Evolutionary conservation across 345 rosid species (phyloP).

Genomic region (Rhizophora apiculata): DNA sequence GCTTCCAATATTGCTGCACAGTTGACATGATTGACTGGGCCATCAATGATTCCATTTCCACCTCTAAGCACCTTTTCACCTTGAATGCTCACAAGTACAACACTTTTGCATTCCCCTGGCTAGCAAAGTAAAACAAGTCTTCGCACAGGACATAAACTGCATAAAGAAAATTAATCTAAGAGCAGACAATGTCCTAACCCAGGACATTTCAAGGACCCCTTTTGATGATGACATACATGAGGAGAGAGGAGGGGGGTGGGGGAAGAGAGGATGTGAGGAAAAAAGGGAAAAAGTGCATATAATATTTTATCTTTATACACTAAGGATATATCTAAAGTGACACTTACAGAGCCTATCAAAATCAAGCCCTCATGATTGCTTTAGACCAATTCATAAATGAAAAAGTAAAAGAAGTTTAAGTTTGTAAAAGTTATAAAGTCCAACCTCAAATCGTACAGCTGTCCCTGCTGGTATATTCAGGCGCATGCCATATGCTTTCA

Average conservation of each 20-base stretch:
- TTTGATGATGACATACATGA: not conserved
- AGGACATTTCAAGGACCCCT: not conserved
- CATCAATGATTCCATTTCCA: constrained; percentile 75
- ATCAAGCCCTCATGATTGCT: not conserved
- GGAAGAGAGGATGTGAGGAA: too few species aligned
- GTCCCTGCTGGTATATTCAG: constrained; percentile 92
- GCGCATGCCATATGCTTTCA: constrained; percentile 86
- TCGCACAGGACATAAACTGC: constrained; percentile 11
- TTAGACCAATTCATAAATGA: not conserved
- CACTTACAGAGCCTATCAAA: too few species aligned
- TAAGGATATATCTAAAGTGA: too few species aligned
- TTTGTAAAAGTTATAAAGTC: constrained; percentile 20
- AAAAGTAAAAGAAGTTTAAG: constrained; percentile 3
- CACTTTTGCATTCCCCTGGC: constrained; percentile 90
- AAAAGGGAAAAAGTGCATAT: too few species aligned
- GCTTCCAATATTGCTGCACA: constrained; percentile 43
- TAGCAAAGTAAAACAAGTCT: constrained; percentile 35
- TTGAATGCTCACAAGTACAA: constrained; percentile 76
- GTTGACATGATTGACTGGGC: constrained; percentile 44
- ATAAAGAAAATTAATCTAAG: not conserved
- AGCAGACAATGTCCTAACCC: constrained; percentile 5
- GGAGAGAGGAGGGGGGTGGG: not conserved
- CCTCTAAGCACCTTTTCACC: constrained; percentile 77
- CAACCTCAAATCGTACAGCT: constrained; percentile 92
- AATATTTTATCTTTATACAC: too few species aligned